Evolutionary conservation across 2,329 filamentous ascomycete genomes (phyloP).

Genomic region (Epichloe uncinata): DNA sequence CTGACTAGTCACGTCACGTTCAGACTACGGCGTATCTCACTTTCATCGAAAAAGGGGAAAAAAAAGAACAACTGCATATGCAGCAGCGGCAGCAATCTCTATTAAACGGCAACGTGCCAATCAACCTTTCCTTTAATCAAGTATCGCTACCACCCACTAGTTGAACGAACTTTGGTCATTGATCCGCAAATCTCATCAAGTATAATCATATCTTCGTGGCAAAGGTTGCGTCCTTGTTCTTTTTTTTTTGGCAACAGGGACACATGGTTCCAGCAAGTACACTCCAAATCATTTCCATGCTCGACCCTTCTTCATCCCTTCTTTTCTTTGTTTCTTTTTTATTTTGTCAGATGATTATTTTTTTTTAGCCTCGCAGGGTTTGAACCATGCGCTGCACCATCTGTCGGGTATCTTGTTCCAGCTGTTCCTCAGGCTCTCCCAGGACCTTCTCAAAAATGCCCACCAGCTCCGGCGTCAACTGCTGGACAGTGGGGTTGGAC

Average conservation of each 20-base stretch:
- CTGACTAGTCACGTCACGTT: too few species aligned
- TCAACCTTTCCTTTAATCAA: not conserved
- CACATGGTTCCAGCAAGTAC: not conserved
- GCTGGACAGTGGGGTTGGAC: constrained; percentile 54
- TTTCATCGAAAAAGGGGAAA: too few species aligned
- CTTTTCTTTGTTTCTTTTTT: not conserved
- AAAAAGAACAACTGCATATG: too few species aligned
- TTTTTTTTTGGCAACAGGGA: not conserved
- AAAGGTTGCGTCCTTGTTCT: not conserved
- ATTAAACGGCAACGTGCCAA: not conserved
- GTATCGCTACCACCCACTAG: constrained; percentile 1
- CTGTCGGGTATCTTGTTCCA: constrained; percentile 56
- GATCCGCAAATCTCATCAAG: constrained; percentile 5
- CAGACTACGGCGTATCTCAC: too few species aligned
- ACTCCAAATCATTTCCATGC: not conserved
- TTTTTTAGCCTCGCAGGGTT: constrained; percentile 16
- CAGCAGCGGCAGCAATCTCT: not conserved
- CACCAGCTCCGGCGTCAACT: constrained; percentile 56
- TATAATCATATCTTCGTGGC: constrained; percentile 5
- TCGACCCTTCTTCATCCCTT: not conserved
- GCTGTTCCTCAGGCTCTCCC: constrained; percentile 57
- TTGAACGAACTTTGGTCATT: not conserved
- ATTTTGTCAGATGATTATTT: not conserved
- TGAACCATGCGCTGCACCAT: constrained; percentile 52
- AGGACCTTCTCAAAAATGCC: constrained; percentile 63